These are phyloP conservation scores for Carex pumila DNA, from an alignment of 176 grass and related monocot species.

Conservation along the genomic window DNA sequence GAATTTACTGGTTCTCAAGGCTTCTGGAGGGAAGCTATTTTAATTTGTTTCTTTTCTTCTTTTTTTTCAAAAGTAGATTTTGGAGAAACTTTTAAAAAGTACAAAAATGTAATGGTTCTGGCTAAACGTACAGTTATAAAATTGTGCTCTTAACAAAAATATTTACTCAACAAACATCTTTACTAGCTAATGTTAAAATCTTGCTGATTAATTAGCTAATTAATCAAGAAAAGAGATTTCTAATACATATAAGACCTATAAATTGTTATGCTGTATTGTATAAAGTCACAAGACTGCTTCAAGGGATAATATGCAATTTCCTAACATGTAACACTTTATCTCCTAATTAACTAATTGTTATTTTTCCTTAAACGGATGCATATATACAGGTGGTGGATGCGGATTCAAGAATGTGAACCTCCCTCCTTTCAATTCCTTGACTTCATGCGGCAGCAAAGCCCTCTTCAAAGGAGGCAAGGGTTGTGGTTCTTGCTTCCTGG, in stretches of 20 bases:
- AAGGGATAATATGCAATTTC: neutral
- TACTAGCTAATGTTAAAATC: neutral
- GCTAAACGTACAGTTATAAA: neutral
- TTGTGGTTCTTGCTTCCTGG: constrained; percentile 25
- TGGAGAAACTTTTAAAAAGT: neutral
- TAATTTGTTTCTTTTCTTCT: neutral
- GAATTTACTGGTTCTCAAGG: neutral
- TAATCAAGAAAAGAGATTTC: neutral
- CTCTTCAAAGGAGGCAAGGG: constrained; percentile 28
- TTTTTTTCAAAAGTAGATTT: neutral
- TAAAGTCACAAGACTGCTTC: neutral
- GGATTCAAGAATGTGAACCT: constrained; percentile 25
- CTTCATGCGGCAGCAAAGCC: constrained; percentile 5
- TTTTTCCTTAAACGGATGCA: neutral
- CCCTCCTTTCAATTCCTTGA: constrained; percentile 25
- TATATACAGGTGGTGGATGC: constrained; percentile 6
- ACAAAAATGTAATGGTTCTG: no score
- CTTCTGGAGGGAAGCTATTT: neutral
- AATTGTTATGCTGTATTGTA: neutral
- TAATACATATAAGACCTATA: neutral
- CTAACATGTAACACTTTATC: neutral
- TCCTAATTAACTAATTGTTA: neutral
- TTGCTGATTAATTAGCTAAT: neutral
- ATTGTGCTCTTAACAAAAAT: neutral
- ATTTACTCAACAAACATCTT: neutral